Percentiles rank a stretch among this genome's conserved stretches.
Evolutionary conservation across 768 basidiomycete genomes (phyloP).

Genomic region (Leccinum longicurvipes): DNA sequence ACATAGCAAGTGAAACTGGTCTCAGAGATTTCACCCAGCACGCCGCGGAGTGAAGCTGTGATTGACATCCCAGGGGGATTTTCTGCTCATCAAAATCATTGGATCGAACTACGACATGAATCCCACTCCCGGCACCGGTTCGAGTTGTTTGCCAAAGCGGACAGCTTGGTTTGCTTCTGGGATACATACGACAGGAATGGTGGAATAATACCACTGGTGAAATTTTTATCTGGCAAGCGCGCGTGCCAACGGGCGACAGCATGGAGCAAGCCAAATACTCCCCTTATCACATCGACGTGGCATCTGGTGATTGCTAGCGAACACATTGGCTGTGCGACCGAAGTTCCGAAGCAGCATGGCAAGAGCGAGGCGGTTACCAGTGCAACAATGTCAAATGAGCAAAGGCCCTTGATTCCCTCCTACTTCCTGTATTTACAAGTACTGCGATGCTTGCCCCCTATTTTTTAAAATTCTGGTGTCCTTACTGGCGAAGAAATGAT

Average conservation of each 20-base stretch:
- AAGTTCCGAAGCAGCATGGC: not conserved
- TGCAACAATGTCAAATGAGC: not conserved
- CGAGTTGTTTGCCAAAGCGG: conserved; percentile 3
- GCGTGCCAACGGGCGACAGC: conserved; percentile 9
- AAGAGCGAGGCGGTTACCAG: not conserved
- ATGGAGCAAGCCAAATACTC: not conserved
- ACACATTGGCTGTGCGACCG: not conserved
- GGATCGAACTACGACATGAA: not conserved
- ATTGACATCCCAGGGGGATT: not conserved
- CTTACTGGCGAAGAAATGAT: not conserved
- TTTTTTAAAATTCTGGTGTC: not conserved
- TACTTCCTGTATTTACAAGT: not conserved
- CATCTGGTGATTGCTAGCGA: not conserved
- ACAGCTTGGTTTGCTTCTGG: conserved; percentile 5
- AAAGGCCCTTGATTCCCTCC: too few relatives aligned
- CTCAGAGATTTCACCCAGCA: not conserved
- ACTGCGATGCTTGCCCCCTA: not conserved
- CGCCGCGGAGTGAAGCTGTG: not conserved
- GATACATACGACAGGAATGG: not conserved
- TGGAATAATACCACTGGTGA: not conserved
- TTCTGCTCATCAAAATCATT: conserved; percentile 5
- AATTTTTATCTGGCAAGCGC: conserved; percentile 7
- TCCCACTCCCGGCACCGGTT: not conserved
- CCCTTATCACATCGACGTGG: not conserved
- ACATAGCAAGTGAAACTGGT: not conserved